Evolutionary conservation across 176 grass and related monocot genomes (phyloP).

Genomic region (Aegilops tauschii): DNA sequence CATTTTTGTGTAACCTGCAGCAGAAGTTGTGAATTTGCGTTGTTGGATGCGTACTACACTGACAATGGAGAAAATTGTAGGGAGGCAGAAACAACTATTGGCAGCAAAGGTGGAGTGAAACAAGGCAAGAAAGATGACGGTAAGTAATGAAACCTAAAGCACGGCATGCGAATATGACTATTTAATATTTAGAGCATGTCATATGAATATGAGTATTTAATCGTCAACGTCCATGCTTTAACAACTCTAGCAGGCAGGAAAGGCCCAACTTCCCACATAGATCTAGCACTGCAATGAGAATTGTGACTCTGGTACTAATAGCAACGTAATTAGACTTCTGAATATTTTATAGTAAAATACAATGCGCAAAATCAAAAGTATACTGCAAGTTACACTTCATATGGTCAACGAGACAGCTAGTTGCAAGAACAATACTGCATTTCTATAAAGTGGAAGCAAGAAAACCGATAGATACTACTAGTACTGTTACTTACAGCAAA

Average conservation of each 20-base stretch:
- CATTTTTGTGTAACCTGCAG: neutral
- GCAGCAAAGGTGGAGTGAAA: neutral
- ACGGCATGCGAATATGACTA: constrained; percentile 5
- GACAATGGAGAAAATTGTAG: neutral
- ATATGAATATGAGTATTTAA: constrained; percentile 19
- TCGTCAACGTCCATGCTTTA: neutral
- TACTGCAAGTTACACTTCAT: neutral
- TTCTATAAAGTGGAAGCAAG: neutral
- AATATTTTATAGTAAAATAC: constrained; percentile 22
- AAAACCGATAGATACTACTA: constrained; percentile 17
- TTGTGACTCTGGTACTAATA: neutral
- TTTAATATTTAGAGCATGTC: neutral
- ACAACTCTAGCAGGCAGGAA: constrained; percentile 14
- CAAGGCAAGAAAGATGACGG: neutral
- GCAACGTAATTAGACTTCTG: neutral
- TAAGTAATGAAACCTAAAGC: neutral
- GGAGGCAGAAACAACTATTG: neutral
- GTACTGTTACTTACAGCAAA: constrained; percentile 72
- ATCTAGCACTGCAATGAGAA: neutral
- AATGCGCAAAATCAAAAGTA: neutral
- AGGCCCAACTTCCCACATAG: neutral
- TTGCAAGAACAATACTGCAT: neutral
- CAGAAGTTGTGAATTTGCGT: constrained; percentile 12
- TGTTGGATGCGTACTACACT: constrained; percentile 1
- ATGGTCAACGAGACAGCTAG: neutral